Percentiles rank a stretch among this genome's conserved stretches.
phyloP scores from a whole-genome alignment of 106 monocot species.

The Dioscorea zingiberensis region DNA sequence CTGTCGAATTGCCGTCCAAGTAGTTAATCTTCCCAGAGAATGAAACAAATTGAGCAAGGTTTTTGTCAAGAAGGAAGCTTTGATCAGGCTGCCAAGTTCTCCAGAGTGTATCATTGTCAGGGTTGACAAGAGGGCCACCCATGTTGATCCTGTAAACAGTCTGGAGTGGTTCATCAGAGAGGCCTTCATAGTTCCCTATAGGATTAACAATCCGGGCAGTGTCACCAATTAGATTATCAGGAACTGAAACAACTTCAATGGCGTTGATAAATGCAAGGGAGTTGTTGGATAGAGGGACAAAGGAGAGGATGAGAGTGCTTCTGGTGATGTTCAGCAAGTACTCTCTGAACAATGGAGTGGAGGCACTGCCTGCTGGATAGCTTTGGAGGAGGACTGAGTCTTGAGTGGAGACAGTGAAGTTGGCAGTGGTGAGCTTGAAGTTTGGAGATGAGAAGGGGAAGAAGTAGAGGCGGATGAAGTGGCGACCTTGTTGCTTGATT shows the following conservation, averaged over 20 bases:
- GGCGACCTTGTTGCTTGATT: constrained; percentile 3
- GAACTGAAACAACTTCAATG: constrained; percentile 22
- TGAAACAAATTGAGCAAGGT: background rate
- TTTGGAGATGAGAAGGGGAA: constrained; percentile 22
- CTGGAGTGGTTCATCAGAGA: constrained; percentile 10
- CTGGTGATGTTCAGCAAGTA: constrained; percentile 7
- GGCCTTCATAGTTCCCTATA: background rate
- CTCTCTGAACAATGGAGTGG: constrained; percentile 13
- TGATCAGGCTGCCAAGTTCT: constrained; percentile 18
- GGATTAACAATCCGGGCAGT: background rate
- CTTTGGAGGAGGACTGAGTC: constrained; percentile 15
- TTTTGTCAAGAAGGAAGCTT: background rate
- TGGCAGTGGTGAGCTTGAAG: constrained; percentile 28
- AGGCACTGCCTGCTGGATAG: constrained; percentile 5
- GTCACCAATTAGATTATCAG: constrained; percentile 9
- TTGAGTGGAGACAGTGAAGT: constrained; percentile 38
- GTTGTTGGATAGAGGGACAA: background rate
- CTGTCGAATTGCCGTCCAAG: background rate
- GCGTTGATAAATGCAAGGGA: constrained; percentile 19
- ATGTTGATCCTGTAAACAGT: constrained; percentile 18
- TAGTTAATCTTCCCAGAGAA: constrained; percentile 5
- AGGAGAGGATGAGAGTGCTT: background rate
- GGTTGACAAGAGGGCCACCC: constrained; percentile 17
- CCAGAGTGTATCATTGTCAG: constrained; percentile 24
- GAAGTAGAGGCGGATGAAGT: constrained; percentile 70